Evolutionary conservation across 116 monocot genomes (phyloP).

Genomic region (Zostera marina): DNA sequence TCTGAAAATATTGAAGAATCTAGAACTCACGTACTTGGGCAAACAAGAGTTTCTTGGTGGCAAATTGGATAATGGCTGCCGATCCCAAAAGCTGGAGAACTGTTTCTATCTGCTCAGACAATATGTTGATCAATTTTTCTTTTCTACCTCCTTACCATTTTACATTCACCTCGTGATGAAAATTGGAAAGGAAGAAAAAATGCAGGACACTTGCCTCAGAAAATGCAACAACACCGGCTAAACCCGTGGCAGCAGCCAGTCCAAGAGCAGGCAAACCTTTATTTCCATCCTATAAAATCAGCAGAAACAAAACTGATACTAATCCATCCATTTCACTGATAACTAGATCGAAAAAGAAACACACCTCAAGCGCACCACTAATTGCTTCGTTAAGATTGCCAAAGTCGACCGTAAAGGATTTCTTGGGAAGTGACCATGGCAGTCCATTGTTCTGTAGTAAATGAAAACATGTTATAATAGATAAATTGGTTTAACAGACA

Average conservation of each 20-base stretch:
- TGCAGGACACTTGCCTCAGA: conserved; percentile 55
- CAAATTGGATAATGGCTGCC: conserved; percentile 72
- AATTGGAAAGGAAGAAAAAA: background rate
- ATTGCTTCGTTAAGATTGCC: conserved; percentile 41
- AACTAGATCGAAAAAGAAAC: conserved; percentile 3
- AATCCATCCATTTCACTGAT: background rate
- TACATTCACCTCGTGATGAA: background rate
- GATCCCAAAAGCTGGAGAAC: conserved; percentile 87
- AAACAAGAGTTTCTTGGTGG: conserved; percentile 73
- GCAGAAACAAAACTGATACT: background rate
- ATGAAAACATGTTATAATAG: background rate
- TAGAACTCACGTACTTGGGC: conserved; percentile 47
- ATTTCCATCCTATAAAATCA: conserved; percentile 36
- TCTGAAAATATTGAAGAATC: background rate
- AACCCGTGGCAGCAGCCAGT: conserved; percentile 73
- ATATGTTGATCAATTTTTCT: background rate
- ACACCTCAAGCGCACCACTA: conserved; percentile 45
- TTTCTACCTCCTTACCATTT: background rate
- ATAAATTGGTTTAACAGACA: too few species aligned
- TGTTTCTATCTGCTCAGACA: conserved; percentile 67
- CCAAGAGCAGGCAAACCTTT: conserved; percentile 61
- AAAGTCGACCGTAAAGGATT: conserved; percentile 42
- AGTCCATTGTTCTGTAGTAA: conserved; percentile 71
- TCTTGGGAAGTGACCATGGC: conserved; percentile 69
- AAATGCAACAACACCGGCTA: conserved; percentile 48